Base-by-base conservation (phyloP, 1,139 yeast species). In the Hansenula lynferdii region DNA sequence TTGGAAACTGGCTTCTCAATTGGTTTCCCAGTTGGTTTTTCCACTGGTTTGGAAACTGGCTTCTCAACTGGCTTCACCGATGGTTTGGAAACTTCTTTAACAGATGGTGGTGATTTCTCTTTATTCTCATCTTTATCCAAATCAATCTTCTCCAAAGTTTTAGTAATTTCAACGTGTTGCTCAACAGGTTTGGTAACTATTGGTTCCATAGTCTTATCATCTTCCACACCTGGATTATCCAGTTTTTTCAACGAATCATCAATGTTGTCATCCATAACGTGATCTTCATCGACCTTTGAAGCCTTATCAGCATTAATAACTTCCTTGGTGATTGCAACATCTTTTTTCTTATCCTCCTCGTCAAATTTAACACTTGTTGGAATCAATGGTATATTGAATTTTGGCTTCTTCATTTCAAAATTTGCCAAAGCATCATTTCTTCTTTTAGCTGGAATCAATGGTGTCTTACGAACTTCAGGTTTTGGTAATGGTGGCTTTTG, bases 391-490 rank as follows among this genome's bases (percentile, higher is more conserved):
- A 53, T 48, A 2, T 15, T 14, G 31, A 37, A 18, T 34, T 48
- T 53, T 14, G 45, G 48, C 37, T 44, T 53, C 42, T 53, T 53
- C 25, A 48, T 35, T n/a, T 46, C 48, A 37, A 51, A 49, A 17
- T 36, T 44, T 8, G 47, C 41, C 22, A 51, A 28, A 5, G 42
- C 41, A 38, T 45, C 51, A 42, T 41, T 43, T 18, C 41, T 41
- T 35, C 53, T 45, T 41, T 65, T 50, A 26, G 31, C 9, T 31
- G 36, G 38, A n/a, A 16, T 24, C 16, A 26, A 11, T 6, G 41
- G n/a, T 20, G 35, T n/a, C n/a, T n/a, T n/a, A n/a, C n/a, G n/a
- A n/a, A n/a, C n/a, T n/a, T n/a, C 10, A 11, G 36, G n/a, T 19
- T 20, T 27, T 28, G 37, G 12, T 14, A 8, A 10, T 22, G 25